Evolutionary conservation across 1,284 basidiomycete genomes (phyloP).

Genomic region (Golubevia pallescens): DNA sequence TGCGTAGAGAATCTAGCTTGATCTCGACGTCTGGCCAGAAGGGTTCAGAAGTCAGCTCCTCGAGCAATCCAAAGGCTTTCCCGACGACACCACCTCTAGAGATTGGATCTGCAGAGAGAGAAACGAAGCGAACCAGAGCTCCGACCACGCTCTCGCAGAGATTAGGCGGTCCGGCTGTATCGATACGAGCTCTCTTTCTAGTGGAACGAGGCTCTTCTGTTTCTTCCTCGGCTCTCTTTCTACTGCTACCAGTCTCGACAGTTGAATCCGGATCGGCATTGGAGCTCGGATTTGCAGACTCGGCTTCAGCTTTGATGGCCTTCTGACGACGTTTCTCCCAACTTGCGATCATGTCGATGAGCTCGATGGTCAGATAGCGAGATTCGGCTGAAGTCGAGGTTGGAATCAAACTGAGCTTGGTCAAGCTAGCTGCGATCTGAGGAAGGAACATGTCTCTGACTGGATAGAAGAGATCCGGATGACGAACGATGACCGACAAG

Average conservation of each 20-base stretch:
- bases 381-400: slow-evolving; percentile 78
- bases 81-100: slow-evolving; percentile 74
- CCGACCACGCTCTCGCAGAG: slow-evolving; percentile 69
- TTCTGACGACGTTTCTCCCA: slow-evolving; percentile 66
- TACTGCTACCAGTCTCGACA: slow-evolving; percentile 9
- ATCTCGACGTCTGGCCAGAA: slow-evolving; percentile 94
- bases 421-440: slow-evolving; percentile 88
- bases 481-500: slow-evolving; percentile 89
- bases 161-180: slow-evolving; percentile 64
- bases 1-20: slow-evolving; percentile 71
- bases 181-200: slow-evolving; percentile 66
- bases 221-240: slow-evolving; percentile 38
- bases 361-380: slow-evolving; percentile 69
- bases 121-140: slow-evolving; percentile 84
- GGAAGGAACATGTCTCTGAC: slow-evolving; percentile 94
- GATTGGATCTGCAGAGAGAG: slow-evolving; percentile 76
- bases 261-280: slow-evolving; percentile 9
- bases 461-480: slow-evolving; percentile 89
- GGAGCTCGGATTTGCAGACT: neutral
- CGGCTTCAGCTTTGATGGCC: slow-evolving; percentile 66
- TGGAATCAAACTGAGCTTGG: slow-evolving; percentile 81
- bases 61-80: slow-evolving; percentile 80
- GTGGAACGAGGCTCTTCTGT: slow-evolving; percentile 31
- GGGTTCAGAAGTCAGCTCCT: slow-evolving; percentile 78
- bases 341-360: slow-evolving; percentile 65